phyloP scores from a whole-genome alignment of 2,329 filamentous ascomycete genomes.

The Phyllosticta citrichinensis region DNA sequence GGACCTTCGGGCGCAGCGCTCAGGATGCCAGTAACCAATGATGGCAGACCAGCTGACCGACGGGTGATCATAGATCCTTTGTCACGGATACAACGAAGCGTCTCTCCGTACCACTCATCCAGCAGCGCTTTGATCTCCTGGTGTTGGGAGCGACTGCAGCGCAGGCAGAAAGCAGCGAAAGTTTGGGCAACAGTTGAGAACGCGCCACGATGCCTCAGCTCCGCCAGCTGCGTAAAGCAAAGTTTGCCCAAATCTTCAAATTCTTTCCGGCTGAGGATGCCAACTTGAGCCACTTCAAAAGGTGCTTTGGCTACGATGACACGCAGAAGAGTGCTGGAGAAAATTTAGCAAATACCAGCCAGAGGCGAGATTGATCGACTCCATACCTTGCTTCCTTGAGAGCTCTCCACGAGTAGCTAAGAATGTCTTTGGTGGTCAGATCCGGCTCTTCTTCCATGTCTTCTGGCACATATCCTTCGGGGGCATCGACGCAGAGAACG shows the following conservation, averaged over 20 bases:
- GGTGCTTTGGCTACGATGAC: slow-evolving; percentile 30
- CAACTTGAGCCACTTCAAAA: slow-evolving; percentile 15
- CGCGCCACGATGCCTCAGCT: slow-evolving; percentile 78
- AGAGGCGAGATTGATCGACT: neutral
- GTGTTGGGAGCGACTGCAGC: slow-evolving; percentile 43
- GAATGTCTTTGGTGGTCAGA: slow-evolving; percentile 72
- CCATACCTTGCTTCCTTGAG: slow-evolving; percentile 83
- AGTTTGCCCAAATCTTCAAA: slow-evolving; percentile 61
- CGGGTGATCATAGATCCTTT: slow-evolving; percentile 74
- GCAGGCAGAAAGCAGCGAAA: slow-evolving; percentile 71
- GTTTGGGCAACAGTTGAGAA: slow-evolving; percentile 89
- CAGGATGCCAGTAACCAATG: slow-evolving; percentile 73
- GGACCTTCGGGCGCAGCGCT: slow-evolving; percentile 47
- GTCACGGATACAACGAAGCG: slow-evolving; percentile 59
- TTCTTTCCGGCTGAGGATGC: slow-evolving; percentile 30
- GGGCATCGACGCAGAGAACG: slow-evolving; percentile 85
- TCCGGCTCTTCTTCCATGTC: slow-evolving; percentile 63
- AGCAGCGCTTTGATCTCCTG: slow-evolving; percentile 41
- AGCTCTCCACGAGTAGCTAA: slow-evolving; percentile 92
- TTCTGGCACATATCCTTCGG: slow-evolving; percentile 75
- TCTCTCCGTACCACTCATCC: slow-evolving; percentile 59
- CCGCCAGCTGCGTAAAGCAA: slow-evolving; percentile 73
- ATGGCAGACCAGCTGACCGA: slow-evolving; percentile 83
- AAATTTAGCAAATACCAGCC: neutral
- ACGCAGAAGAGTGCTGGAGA: slow-evolving; percentile 56